A percentile compares a stretch with the other conserved stretches of the same genome.
These are phyloP conservation scores for Trypanosoma scelopori DNA, from an alignment of 208 protist genomes.

Conservation along the genomic window DNA sequence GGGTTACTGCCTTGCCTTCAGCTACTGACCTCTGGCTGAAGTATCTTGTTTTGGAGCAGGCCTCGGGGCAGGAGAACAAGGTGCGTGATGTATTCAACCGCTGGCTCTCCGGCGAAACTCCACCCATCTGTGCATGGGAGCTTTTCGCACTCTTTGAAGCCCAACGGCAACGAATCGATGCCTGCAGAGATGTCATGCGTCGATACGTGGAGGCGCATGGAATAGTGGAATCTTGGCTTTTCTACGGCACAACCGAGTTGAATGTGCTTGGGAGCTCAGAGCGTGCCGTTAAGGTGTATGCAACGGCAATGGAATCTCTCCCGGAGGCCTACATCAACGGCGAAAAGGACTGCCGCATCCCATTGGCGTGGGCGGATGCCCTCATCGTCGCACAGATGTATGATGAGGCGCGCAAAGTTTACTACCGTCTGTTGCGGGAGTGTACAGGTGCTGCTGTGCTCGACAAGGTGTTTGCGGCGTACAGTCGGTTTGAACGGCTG, in stretches of 20 bases:
- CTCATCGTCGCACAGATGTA: slow-evolving; percentile 29
- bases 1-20: slow-evolving; percentile 94
- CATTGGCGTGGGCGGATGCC: slow-evolving; percentile 64
- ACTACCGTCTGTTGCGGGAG: slow-evolving; percentile 47
- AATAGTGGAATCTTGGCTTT: slow-evolving; percentile 80
- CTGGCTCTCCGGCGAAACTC: slow-evolving; percentile 94
- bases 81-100: slow-evolving; percentile 94
- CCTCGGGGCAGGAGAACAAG: slow-evolving; percentile 88
- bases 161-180: slow-evolving; percentile 37
- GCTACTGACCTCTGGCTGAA: slow-evolving; percentile 97
- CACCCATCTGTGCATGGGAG: slow-evolving; percentile 87
- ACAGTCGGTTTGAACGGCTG: slow-evolving; percentile 66
- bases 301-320: slow-evolving; percentile 71
- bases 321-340: slow-evolving; percentile 43
- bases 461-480: slow-evolving; percentile 61
- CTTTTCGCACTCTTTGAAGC: slow-evolving; percentile 94
- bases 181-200: slow-evolving; percentile 56
- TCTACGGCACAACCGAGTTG: slow-evolving; percentile 88
- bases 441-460: slow-evolving; percentile 32
- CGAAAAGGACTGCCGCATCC: slow-evolving; percentile 55
- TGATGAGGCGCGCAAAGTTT: slow-evolving; percentile 50
- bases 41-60: slow-evolving; percentile 96
- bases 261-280: slow-evolving; percentile 50
- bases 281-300: slow-evolving; percentile 60
- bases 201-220: slow-evolving; percentile 71